These are phyloP conservation scores for Ilyonectria robusta DNA, from an alignment of 2,329 filamentous ascomycete genomes.

Conservation along the genomic window DNA sequence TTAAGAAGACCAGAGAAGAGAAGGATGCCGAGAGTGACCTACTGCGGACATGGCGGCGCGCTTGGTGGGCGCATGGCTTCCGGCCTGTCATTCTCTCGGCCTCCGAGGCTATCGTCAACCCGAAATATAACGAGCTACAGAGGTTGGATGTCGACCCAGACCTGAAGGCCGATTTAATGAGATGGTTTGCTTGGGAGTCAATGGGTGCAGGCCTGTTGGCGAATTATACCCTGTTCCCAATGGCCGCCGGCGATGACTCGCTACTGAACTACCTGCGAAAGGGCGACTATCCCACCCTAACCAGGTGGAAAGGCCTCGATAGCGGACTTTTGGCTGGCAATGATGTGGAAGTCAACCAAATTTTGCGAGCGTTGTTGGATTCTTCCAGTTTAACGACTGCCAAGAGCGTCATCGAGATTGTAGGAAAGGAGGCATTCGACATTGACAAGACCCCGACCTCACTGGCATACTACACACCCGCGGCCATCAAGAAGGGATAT, in stretches of 20 bases:
- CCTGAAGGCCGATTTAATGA: conserved; percentile 79
- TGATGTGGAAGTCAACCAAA: conserved; percentile 73
- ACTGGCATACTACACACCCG: conserved; percentile 83
- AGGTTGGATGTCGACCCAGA: conserved; percentile 69
- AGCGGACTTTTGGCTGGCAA: conserved; percentile 82
- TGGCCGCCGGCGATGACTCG: conserved; percentile 81
- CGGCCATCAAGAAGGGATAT: conserved; percentile 76
- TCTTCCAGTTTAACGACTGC: conserved; percentile 66
- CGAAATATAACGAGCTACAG: conserved; percentile 81
- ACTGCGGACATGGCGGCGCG: conserved; percentile 88
- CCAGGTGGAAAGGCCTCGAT: conserved; percentile 79
- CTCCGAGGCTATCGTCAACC: conserved; percentile 87
- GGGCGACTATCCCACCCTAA: conserved; percentile 81
- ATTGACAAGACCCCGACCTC: conserved; percentile 75
- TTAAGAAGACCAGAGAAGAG: conserved; percentile 72
- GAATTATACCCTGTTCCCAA: conserved; percentile 86
- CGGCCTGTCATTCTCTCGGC: conserved; percentile 84
- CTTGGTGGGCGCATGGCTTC: conserved; percentile 97
- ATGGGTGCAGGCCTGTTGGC: conserved; percentile 89
- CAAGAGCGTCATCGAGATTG: conserved; percentile 74
- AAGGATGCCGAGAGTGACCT: conserved; percentile 83
- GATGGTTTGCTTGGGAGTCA: conserved; percentile 93
- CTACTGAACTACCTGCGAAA: conserved; percentile 81
- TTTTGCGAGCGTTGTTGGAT: conserved; percentile 72
- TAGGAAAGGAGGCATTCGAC: conserved; percentile 72